Base-by-base conservation (phyloP, 805 yeast genomes). In the Candida krabiensis region DNA sequence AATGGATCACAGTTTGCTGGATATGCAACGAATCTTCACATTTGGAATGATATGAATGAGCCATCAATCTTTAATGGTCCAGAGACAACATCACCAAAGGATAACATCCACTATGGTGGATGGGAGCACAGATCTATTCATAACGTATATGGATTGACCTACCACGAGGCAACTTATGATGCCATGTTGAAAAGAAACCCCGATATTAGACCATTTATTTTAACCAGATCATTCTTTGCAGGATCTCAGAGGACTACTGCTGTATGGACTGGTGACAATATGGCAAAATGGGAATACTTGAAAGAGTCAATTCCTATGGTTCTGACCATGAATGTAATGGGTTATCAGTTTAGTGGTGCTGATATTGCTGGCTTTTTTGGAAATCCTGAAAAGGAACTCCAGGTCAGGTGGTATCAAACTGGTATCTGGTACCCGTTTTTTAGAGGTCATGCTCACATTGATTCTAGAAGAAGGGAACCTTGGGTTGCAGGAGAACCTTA, bases 31-130 rank as follows among this genome's bases (percentile, higher is more conserved):
- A 93, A 93, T 55, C 61, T 88, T 32, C 83, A 83, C 53, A 66
- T 93, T 14, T 93, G 99, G 99, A 93, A 91, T 61, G 99, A 93
- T 60, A 93, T 93, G 99, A 87, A 86, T 63, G 99, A 93, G 64
- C 97, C 98, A 1, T 87, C 97, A 0, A 83, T 93, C 4, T 93
- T 93, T 58, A 78, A 83, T 50, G 99, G 98, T 2, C 96, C 98
- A 1, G 99, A 93, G 60, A 88, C 96, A 0, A 68, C 95, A 0
- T 80, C 93, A 15, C 95, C 95, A 23, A 84, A 84, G 51, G 96
- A 89, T 60, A 64, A 75, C 16, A 52, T 90, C 26, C 96, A 91
- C 50, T 74, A 67, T 55, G 95, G 88, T 3, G 75, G 79, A 13
- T 81, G 82, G 79, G 98, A 93, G 60, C 95, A 91, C 58, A 79